Evolutionary conservation across 345 rosid genomes (phyloP), one percentile per base, ranked within the genome.

Genomic region (Isatis tinctoria): DNA sequence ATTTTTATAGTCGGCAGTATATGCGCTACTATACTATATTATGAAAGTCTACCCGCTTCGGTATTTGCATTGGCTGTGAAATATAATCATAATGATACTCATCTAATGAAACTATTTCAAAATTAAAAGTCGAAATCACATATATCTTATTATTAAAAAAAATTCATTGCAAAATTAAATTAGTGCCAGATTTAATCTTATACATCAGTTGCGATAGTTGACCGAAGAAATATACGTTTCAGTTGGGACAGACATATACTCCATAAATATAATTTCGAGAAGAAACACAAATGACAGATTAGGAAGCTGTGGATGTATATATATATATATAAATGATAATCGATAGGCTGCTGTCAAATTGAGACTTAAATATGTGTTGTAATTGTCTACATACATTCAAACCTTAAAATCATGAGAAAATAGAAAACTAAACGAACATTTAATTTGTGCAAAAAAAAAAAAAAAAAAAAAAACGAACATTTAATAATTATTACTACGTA

Each of bases 331-430:
- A 14, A 22, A 35, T 24, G 41, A 40, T 63, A 49, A 27, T 39
- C 11, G 61, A 58, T 74, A 14, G 48, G 69, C 63, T 67, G 56
- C 63, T 49, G 60, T 30, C 16, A 57, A 57, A 69, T 58, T 8
- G 27, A 69, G 43, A 27, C 35, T 45, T 44, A 41, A 67, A 10
- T 30, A 43, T 56, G 56, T 65, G 45, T 64, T 39, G 44, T 57
- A 64, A 76, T 44, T 76, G 74, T 62, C 75, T 56, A 26, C 36
- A 45, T 48, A 45, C 51, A 57, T 70, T 63, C 75, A 76, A 70
- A 67, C 59, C 72, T 60, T 70, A 68, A 63, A 81, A 73, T 74
- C 82, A 83, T 71, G 79, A 67, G 64, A 69, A 60, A 73, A 60
- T 70, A 61, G 81, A 74, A 76, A 64, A 70, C 36, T 70, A 76